phyloP scores from a whole-genome alignment of 2,329 filamentous ascomycete species.

The Nemania abortiva region DNA sequence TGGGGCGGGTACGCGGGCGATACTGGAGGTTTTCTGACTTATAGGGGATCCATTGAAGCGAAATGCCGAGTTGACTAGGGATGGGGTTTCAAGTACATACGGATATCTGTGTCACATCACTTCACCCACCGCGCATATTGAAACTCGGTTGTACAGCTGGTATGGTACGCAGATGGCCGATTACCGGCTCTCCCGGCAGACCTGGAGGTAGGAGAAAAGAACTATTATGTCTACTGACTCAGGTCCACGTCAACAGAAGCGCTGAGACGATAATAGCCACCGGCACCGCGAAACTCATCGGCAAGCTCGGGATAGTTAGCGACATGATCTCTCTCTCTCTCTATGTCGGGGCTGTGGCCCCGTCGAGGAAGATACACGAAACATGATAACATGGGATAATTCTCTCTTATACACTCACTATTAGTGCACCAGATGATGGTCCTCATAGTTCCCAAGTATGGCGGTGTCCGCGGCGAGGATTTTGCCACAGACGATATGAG shows the following conservation, averaged over 20 bases:
- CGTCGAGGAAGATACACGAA: background rate
- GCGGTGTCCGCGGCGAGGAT: background rate
- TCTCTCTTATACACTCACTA: background rate
- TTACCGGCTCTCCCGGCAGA: conserved; percentile 38
- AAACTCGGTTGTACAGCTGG: conserved; percentile 37
- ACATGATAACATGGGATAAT: background rate
- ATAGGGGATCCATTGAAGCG: too few relatives aligned
- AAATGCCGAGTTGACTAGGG: background rate
- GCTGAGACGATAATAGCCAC: background rate
- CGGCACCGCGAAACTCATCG: conserved; percentile 2
- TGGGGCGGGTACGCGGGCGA: too few relatives aligned
- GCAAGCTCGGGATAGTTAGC: background rate
- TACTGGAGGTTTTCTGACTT: too few relatives aligned
- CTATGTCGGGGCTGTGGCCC: background rate
- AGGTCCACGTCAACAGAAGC: background rate
- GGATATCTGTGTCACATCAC: conserved; percentile 43
- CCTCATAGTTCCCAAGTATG: background rate
- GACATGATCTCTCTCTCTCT: background rate
- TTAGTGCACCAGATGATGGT: background rate
- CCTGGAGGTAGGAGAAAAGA: conserved; percentile 35
- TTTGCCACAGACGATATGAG: background rate
- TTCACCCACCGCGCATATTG: conserved; percentile 34
- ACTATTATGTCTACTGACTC: background rate
- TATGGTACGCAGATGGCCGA: conserved; percentile 43
- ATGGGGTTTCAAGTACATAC: background rate